Percentiles rank a stretch among this genome's conserved stretches.
Evolutionary conservation across 176 grass and related monocot genomes (phyloP).

Genomic region (Alopecurus myosuroides): DNA sequence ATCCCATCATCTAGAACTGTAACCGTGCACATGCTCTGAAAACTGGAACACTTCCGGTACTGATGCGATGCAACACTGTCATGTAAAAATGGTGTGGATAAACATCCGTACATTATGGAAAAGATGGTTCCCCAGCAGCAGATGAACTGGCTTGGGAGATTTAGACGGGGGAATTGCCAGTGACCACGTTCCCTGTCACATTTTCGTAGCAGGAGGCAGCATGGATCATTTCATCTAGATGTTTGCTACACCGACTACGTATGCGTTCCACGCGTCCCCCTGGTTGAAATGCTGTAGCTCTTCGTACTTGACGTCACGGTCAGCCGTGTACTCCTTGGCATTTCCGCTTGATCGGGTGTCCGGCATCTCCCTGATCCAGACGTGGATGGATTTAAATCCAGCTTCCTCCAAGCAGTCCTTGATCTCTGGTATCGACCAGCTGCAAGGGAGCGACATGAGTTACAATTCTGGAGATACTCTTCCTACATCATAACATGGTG

Average conservation of each 20-base stretch:
- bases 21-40: background rate
- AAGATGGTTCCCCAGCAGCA: background rate
- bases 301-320: conserved; percentile 75
- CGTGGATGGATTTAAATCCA: conserved; percentile 60
- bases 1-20: background rate
- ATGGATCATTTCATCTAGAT: background rate
- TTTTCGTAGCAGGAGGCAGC: background rate
- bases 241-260: conserved; percentile 74
- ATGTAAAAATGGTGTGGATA: background rate
- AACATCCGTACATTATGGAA: background rate
- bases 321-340: conserved; percentile 54
- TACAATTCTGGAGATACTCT: background rate
- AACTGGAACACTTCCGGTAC: background rate
- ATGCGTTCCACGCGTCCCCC: conserved; percentile 89
- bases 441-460: conserved; percentile 4
- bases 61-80: background rate
- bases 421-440: conserved; percentile 92
- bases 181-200: background rate
- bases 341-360: conserved; percentile 59
- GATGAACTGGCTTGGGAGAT: background rate
- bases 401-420: conserved; percentile 92
- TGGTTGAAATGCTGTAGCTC: conserved; percentile 64
- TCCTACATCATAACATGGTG: background rate
- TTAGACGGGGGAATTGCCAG: background rate
- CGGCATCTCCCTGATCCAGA: conserved; percentile 85